Base-by-base conservation (phyloP, 2,329 filamentous ascomycete species). In the Calonectria hongkongensis region DNA sequence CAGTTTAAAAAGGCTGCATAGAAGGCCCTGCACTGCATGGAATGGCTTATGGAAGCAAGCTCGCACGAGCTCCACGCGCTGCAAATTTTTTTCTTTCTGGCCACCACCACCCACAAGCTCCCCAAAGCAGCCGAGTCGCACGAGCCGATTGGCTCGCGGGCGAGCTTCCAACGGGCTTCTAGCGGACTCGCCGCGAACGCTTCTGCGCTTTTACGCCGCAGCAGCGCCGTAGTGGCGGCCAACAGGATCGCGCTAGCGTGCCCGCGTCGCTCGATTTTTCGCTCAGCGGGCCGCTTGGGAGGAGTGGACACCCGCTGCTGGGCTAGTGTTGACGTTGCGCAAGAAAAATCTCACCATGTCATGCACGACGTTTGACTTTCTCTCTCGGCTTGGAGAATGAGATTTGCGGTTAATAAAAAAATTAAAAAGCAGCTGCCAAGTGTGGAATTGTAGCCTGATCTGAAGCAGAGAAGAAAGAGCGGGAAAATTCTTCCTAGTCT, bases 1-100 rank as follows among this genome's bases (percentile, higher is more conserved):
- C 41, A 50, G 68, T 28, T 70, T 15, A 36, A 33, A 25, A 25
- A 63, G 27, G 58, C n/a, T 60, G 56, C 65, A 68, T 64, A 54
- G 18, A n/a, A n/a, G 30, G 48, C 41, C 21, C 68, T 72, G 70
- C 70, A 72, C 68, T 72, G 70, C 70, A 72, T 64, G 65, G 64
- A 58, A 58, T 58, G 12, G 21, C 39, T 56, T 27, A 39, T 72
- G 56, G 65, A 68, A 72, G 58, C 58, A 62, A 9, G 69, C 62
- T 67, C 54, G 68, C 45, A 41, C 48, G 39, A 43, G 30, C 25
- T 39, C 48, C 33, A 39, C 50, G 21, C 21, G 50, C 18, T 27
- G 16, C 15, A 21, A 30, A 30, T 27, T 28, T 43, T 21, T 33
- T 66, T 39, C 28, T 30, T 39, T 41, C 21, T 60, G 60, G 62